Evolutionary conservation across 495 filamentous ascomycete genomes (phyloP).

Genomic region (Chaetomium fimeti): DNA sequence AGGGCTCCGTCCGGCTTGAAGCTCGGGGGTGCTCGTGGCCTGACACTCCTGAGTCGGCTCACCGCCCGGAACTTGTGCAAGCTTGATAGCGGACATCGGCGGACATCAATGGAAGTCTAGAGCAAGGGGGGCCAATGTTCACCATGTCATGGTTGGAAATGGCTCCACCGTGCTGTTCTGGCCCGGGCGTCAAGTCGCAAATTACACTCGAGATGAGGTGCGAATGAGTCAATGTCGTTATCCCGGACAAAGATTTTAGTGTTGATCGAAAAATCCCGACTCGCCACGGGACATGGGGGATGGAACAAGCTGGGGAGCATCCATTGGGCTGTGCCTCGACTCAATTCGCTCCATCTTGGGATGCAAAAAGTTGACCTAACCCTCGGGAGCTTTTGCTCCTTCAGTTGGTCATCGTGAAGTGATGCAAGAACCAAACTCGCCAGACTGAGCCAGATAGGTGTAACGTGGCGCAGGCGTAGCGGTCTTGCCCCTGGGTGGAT

Average conservation of each 20-base stretch:
- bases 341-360: background rate
- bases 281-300: slow-evolving; percentile 5
- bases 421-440: background rate
- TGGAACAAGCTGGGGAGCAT: background rate
- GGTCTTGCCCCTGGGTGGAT: slow-evolving; percentile 16
- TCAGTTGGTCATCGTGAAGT: background rate
- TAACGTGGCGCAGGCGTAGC: slow-evolving; percentile 11
- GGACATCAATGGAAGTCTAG: background rate
- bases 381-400: background rate
- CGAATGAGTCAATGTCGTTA: slow-evolving; percentile 18
- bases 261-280: background rate
- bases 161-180: slow-evolving; percentile 13
- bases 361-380: background rate
- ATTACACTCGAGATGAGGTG: slow-evolving; percentile 14
- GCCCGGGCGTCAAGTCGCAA: slow-evolving; percentile 16
- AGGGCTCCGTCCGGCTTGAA: too few species aligned
- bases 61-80: too few species aligned
- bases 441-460: background rate
- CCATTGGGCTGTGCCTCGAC: slow-evolving; percentile 1
- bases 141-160: background rate
- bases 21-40: background rate
- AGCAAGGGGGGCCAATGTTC: background rate
- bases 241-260: background rate
- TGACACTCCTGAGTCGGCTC: too few species aligned
- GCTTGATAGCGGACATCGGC: background rate